Base-by-base conservation (phyloP, 2,329 filamentous ascomycete species). In the Tolypocladium capitatum region DNA sequence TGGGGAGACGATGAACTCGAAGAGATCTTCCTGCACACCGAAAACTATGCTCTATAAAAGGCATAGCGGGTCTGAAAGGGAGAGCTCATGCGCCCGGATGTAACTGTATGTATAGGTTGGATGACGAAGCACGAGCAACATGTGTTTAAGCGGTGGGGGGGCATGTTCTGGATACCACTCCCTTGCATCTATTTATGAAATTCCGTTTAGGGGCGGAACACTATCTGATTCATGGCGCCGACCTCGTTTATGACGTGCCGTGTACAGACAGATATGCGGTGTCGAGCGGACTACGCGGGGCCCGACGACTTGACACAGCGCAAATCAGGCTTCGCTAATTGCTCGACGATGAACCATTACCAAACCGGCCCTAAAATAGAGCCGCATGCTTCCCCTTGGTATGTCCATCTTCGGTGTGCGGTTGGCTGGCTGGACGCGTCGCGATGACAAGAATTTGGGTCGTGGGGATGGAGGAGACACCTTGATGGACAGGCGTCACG, bases 21-120 rank as follows among this genome's bases (percentile, higher is more conserved):
- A 61, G 91, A 96, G 74, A 85, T 97, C 47, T 96, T 90, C 63
- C 66, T 96, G 63, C 91, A 96, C 69, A 86, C 90, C 4, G 91
- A 97, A 72, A 96, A 96, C 64, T 96, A 95, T 69, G 86, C 89
- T 46, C 72, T 95, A 52, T 95, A 56, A 35, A 46, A 33, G 44
- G 34, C 32, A 47, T 46, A 36, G 11, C 14, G 43, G 10, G 38
- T 11, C 24, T 11, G 2, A 28, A 9, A 11, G 40, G 20, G 18
- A 18, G 16, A 16, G 46, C n/a, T n/a, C 8, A 27, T 34, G 5
- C n/a, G 24, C 34, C 11, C 24, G 14, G n/a, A 16, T 35, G 44
- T 16, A 16, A 16, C 27, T 32, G 30, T 43, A 43, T 13, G 44
- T 38, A 40, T 6, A 10, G 5, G 13, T 7, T 28, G 34, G 14